Evolutionary conservation across 371 early-diverging fungal species (phyloP).

Genomic region (Mucor racemosus): DNA sequence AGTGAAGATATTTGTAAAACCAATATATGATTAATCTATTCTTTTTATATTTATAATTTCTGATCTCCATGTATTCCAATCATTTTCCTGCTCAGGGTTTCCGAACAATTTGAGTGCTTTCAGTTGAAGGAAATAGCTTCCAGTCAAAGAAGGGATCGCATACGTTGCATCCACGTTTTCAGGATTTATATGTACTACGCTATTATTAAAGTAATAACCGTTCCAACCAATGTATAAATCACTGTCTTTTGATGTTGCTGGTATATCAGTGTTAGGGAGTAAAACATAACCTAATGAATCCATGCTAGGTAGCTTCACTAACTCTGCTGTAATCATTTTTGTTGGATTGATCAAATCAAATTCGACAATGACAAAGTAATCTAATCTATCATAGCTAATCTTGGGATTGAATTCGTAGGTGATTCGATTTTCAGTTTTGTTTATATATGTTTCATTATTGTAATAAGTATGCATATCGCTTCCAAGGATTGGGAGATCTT

Average conservation of each 20-base stretch:
- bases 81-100: not conserved
- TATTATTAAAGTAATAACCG: not conserved
- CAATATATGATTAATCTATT: not conserved
- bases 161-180: not conserved
- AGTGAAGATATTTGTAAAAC: too few species aligned
- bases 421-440: not conserved
- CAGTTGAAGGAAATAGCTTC: slow-evolving; percentile 8
- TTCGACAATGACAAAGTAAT: not conserved
- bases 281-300: not conserved
- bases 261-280: not conserved
- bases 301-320: not conserved
- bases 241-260: not conserved
- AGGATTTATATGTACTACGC: not conserved
- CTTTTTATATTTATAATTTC: not conserved
- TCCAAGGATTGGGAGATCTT: slow-evolving; percentile 28
- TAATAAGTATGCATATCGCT: not conserved
- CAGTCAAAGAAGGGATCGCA: not conserved
- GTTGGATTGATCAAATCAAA: not conserved
- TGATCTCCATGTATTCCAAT: slow-evolving; percentile 14
- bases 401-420: not conserved
- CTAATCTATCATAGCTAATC: not conserved
- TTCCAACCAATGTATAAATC: not conserved
- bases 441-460: not conserved
- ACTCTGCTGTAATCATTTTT: not conserved
- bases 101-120: slow-evolving; percentile 18